These are phyloP conservation scores for Neospora caninum DNA, from an alignment of 169 alveolate genomes.

Conservation along the genomic window DNA sequence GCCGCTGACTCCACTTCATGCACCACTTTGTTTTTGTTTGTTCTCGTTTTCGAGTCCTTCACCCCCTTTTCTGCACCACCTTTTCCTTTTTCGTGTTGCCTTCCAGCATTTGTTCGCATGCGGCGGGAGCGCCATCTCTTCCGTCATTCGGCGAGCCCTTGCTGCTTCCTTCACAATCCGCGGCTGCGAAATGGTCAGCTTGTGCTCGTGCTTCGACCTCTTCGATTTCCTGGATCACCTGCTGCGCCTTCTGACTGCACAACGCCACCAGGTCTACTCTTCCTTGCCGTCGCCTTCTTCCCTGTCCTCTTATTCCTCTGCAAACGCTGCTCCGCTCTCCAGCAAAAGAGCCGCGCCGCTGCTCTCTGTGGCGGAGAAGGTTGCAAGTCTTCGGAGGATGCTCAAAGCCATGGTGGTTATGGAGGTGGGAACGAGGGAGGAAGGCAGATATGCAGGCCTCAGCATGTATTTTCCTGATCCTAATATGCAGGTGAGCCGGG, in stretches of 20 bases:
- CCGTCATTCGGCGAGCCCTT: slow-evolving; percentile 66
- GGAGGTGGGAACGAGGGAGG: slow-evolving; percentile 60
- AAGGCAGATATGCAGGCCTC: slow-evolving; percentile 70
- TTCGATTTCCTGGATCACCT: slow-evolving; percentile 75
- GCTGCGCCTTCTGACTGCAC: slow-evolving; percentile 51
- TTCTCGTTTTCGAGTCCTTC: too few relatives aligned
- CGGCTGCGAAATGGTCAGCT: slow-evolving; percentile 73
- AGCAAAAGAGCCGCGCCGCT: not conserved
- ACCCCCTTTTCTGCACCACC: not conserved
- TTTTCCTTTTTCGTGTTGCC: not conserved
- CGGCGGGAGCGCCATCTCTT: slow-evolving; percentile 74
- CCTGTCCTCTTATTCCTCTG: not conserved
- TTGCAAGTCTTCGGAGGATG: slow-evolving; percentile 41
- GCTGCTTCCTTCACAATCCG: slow-evolving; percentile 68
- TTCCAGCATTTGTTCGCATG: slow-evolving; percentile 66
- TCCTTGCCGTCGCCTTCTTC: not conserved
- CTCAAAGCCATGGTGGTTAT: slow-evolving; percentile 51
- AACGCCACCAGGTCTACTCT: not conserved
- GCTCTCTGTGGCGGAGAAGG: slow-evolving; percentile 64
- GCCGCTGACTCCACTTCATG: too few relatives aligned
- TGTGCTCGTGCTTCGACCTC: slow-evolving; percentile 76
- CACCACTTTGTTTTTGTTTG: too few relatives aligned
- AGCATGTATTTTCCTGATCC: slow-evolving; percentile 76
- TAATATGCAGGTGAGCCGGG: slow-evolving; percentile 58
- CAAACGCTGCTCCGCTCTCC: not conserved